Evolutionary conservation across 2,329 filamentous ascomycete species (phyloP), one percentile per base, ranked within the genome.

Genomic region (Nannizzia gypsea): DNA sequence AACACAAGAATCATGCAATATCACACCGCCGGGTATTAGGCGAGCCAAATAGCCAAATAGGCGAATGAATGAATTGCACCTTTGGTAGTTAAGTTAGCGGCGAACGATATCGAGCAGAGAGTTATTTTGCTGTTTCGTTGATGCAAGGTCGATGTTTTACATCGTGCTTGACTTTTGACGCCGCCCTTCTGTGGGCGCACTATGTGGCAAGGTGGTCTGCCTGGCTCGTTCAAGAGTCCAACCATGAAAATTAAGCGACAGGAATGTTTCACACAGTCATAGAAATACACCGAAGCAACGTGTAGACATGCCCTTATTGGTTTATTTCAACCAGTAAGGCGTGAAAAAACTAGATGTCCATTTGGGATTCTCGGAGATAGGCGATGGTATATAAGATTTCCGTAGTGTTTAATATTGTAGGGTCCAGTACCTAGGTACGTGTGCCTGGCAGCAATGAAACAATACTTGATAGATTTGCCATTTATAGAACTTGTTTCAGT

Each of bases 401-500:
- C 26, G 50, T 24, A 15, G 31, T 31, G 13, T 17, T 54, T 31
- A 54, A 54, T 54, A 42, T 17, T 15, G 34, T 34, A 36, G 31
- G 31, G 31, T 3, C 13, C 31, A 8, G 31, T 36, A 31, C 34
- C 13, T 22, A 26, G n/a, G n/a, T n/a, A n/a, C n/a, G n/a, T n/a
- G 50, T 34, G 50, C 24, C 22, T 20, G n/a, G 26, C 17, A 20
- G 50, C 26, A 26, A 54, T 9, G 26, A 54, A 34, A 54, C 9
- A 24, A 46, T 24, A 48, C 44, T 31, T 31, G 4, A 34, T 54
- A 31, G 15, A 34, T 54, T 42, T 54, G 15, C 26, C 50, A 54
- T 54, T 50, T 50, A 50, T 50, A 50, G 44, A 50, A 50, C 20
- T 13, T 50, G 44, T 50, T 50, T 50, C 44, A 50, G 44, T 50